Conservation (phyloP, 148 eudicot species). For the Rhododendron simsii region DNA sequence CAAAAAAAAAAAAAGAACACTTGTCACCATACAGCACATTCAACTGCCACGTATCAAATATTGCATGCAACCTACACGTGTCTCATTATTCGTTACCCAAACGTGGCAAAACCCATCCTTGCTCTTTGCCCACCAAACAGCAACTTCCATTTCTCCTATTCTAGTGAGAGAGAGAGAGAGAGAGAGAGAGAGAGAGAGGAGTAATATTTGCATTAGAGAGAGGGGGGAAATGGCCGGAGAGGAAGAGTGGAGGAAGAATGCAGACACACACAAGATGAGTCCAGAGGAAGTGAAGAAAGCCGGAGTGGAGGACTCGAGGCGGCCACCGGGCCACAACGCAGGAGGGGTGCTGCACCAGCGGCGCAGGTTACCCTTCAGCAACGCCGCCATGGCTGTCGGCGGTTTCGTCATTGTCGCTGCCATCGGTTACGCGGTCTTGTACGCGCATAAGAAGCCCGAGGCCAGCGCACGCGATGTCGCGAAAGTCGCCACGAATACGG, state of each 20-base stretch:
- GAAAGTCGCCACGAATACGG: conserved; percentile 35
- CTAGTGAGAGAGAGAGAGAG: not conserved
- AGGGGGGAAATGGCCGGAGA: not conserved
- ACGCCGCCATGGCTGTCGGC: conserved; percentile 27
- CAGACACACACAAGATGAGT: conserved; percentile 46
- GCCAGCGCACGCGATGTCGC: conserved; percentile 55
- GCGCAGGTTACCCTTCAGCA: conserved; percentile 26
- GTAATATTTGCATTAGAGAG: not conserved
- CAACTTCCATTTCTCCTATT: not conserved
- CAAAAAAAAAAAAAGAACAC: not conserved
- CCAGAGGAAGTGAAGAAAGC: conserved; percentile 35
- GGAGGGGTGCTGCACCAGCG: conserved; percentile 44
- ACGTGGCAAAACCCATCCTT: not conserved
- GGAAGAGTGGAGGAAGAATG: conserved; percentile 38
- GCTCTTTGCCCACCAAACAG: not conserved
- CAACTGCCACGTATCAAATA: not conserved
- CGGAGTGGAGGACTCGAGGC: conserved; percentile 30
- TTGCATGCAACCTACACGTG: not conserved
- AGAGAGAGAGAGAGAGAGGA: not conserved
- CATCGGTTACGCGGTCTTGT: conserved; percentile 42
- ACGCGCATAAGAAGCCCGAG: conserved; percentile 49
- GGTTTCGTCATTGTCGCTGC: conserved; percentile 34
- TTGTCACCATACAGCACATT: not conserved
- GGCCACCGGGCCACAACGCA: conserved; percentile 37
- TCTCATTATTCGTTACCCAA: not conserved